These are phyloP conservation scores for Stropharia rugosoannulata DNA, from an alignment of 768 basidiomycete genomes.

Conservation along the genomic window DNA sequence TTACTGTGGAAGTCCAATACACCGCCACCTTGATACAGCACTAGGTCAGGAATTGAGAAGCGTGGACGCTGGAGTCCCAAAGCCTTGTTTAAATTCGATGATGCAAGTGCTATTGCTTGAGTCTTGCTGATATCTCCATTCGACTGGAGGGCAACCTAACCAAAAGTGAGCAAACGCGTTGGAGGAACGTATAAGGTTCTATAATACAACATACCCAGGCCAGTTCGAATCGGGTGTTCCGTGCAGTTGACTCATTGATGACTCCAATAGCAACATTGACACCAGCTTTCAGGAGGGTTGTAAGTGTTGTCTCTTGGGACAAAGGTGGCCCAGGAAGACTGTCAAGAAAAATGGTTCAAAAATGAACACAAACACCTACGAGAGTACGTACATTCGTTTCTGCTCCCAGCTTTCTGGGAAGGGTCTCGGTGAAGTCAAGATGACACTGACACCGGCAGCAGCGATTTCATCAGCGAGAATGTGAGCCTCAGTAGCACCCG, in stretches of 20 bases:
- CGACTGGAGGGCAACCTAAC: conserved; percentile 26
- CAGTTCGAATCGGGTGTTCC: conserved; percentile 68
- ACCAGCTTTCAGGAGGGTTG: conserved; percentile 52
- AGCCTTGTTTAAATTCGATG: conserved; percentile 41
- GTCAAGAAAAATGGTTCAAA: neutral
- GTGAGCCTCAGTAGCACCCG: conserved; percentile 61
- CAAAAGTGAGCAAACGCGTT: neutral
- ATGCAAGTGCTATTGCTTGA: conserved; percentile 39
- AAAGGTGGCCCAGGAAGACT: conserved; percentile 73
- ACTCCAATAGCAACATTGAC: conserved; percentile 67
- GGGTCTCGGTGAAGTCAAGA: conserved; percentile 61
- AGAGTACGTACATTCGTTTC: conserved; percentile 51
- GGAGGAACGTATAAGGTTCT: neutral
- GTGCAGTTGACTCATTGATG: conserved; percentile 57
- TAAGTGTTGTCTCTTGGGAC: conserved; percentile 52
- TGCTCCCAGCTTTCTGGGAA: conserved; percentile 68
- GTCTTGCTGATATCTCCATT: conserved; percentile 37
- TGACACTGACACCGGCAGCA: conserved; percentile 64
- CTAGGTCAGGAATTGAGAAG: conserved; percentile 31
- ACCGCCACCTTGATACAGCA: conserved; percentile 40
- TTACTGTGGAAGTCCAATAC: conserved; percentile 45
- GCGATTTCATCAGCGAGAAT: conserved; percentile 65
- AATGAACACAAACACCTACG: neutral
- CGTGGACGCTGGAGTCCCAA: conserved; percentile 31
- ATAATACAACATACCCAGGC: conserved; percentile 42